Evolutionary conservation across 2,329 filamentous ascomycete genomes (phyloP).

Genomic region (Ophiostoma sp.): DNA sequence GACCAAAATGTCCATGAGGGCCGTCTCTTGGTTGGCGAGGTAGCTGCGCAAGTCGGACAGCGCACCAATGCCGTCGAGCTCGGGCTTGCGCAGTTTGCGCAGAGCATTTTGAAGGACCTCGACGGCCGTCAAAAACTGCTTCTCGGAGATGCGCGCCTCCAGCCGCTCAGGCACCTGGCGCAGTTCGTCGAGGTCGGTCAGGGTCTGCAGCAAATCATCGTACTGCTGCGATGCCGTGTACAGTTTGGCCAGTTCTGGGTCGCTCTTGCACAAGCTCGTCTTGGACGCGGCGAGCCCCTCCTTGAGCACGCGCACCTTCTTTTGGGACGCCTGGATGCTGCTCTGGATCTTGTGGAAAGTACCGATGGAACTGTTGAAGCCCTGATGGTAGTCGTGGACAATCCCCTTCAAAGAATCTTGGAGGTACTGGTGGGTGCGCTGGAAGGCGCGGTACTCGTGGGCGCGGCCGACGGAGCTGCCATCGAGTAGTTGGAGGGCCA

Average conservation of each 20-base stretch:
- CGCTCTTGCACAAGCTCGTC: slow-evolving; percentile 75
- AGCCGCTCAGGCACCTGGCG: slow-evolving; percentile 87
- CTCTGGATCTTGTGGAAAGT: slow-evolving; percentile 98
- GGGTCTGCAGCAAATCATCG: slow-evolving; percentile 80
- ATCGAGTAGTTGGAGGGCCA: slow-evolving; percentile 93
- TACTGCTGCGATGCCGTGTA: slow-evolving; percentile 87
- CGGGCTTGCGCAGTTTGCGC: slow-evolving; percentile 78
- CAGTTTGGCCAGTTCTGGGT: slow-evolving; percentile 87
- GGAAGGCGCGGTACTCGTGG: slow-evolving; percentile 82
- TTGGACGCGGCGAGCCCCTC: slow-evolving; percentile 81
- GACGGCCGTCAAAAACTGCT: slow-evolving; percentile 88
- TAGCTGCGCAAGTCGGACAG: slow-evolving; percentile 84
- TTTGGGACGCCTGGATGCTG: slow-evolving; percentile 86
- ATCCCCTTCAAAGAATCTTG: slow-evolving; percentile 91
- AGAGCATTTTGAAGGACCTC: slow-evolving; percentile 87
- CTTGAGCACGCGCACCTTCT: slow-evolving; percentile 77
- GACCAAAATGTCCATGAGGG: slow-evolving; percentile 90
- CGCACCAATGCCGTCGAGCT: slow-evolving; percentile 88
- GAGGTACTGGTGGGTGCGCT: slow-evolving; percentile 80
- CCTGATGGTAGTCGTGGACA: slow-evolving; percentile 97
- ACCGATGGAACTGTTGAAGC: slow-evolving; percentile 98
- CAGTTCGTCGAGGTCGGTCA: slow-evolving; percentile 83
- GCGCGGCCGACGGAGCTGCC: slow-evolving; percentile 89
- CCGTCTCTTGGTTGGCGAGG: slow-evolving; percentile 87
- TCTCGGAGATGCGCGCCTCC: slow-evolving; percentile 93